Base-by-base conservation (phyloP, 2,329 filamentous ascomycete species). In the Acrocalymma vagum region DNA sequence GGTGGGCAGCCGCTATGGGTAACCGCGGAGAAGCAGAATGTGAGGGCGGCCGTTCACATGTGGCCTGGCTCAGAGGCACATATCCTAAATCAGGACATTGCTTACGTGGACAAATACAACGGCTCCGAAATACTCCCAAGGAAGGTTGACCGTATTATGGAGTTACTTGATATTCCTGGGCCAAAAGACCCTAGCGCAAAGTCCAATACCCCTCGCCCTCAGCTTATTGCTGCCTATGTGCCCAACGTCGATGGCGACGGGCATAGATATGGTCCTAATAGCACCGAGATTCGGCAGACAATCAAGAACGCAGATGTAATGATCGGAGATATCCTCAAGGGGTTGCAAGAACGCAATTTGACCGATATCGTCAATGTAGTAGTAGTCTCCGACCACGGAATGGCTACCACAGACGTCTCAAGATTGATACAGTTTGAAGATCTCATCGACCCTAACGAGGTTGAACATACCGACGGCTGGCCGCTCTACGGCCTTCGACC, bases 61-160 rank as follows among this genome's bases (percentile, higher is more conserved):
- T 99, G 94, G 94, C 94, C 94, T 2, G 94, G 94, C 2, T 95
- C 89, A 28, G 94, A 99, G 72, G 92, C 92, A 5, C 86, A 90
- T 65, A 87, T 95, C 46, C 78, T 83, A 9, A 77, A 79, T n/a
- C 76, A 85, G 13, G 85, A 92, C 49, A 90, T 92, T 3, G 85
- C 83, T 8, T 90, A 90, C 60, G 69, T 97, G 32, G 94, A 97
- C 72, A 86, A 84, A 58, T 99, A 82, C 73, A 93, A 96, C 55
- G 85, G 83, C 7, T 81, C 86, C 1, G 92, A 96, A 72, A 65
- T 76, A 21, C 78, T 99, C 2, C 67, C 81, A 0, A 81, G 79
- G 23, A 99, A 99, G 69, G 88, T 92, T 10, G 75, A 84, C 21
- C 82, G 91, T 27, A 84, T 97, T 6, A 74, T 99, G 9, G 82